Conservation (phyloP, 768 basidiomycete genomes). For the Russula dissimulans region DNA sequence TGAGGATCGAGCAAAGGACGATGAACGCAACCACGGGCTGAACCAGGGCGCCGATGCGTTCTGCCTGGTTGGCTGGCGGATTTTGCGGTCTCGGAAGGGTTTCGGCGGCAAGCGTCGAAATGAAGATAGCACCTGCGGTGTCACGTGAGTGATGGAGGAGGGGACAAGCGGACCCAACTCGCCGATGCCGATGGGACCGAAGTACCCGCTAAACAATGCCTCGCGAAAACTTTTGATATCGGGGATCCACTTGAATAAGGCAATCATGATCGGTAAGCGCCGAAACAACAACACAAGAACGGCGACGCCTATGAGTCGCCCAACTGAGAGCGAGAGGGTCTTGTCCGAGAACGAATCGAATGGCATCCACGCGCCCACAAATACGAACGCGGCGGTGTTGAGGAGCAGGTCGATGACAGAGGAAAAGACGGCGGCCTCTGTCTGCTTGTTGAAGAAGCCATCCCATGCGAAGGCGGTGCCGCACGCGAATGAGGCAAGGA, state of each 20-base stretch:
- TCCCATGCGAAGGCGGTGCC: slow-evolving; percentile 98
- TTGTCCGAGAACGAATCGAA: slow-evolving; percentile 68
- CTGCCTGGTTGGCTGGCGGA: slow-evolving; percentile 47
- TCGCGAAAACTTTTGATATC: slow-evolving; percentile 93
- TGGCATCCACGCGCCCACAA: slow-evolving; percentile 96
- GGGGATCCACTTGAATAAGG: slow-evolving; percentile 86
- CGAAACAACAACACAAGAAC: slow-evolving; percentile 75
- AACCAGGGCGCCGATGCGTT: slow-evolving; percentile 63
- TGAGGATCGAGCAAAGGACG: slow-evolving; percentile 83
- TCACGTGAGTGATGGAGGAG: neutral
- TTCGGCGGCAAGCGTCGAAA: slow-evolving; percentile 69
- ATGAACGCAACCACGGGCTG: slow-evolving; percentile 93
- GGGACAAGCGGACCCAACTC: slow-evolving; percentile 16
- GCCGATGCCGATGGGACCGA: slow-evolving; percentile 82
- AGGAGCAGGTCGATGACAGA: slow-evolving; percentile 94
- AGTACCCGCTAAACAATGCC: slow-evolving; percentile 91
- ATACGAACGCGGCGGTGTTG: slow-evolving; percentile 93
- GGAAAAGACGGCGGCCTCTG: slow-evolving; percentile 90
- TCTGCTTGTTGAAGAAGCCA: slow-evolving; percentile 86
- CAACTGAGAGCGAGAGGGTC: slow-evolving; percentile 60
- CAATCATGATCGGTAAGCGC: slow-evolving; percentile 76
- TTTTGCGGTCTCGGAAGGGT: slow-evolving; percentile 40
- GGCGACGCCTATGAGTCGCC: slow-evolving; percentile 78
- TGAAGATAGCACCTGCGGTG: slow-evolving; percentile 76
- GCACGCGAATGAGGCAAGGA: slow-evolving; percentile 89